Conservation (phyloP, 2,329 filamentous ascomycete genomes). For the Didymella arachidicola region DNA sequence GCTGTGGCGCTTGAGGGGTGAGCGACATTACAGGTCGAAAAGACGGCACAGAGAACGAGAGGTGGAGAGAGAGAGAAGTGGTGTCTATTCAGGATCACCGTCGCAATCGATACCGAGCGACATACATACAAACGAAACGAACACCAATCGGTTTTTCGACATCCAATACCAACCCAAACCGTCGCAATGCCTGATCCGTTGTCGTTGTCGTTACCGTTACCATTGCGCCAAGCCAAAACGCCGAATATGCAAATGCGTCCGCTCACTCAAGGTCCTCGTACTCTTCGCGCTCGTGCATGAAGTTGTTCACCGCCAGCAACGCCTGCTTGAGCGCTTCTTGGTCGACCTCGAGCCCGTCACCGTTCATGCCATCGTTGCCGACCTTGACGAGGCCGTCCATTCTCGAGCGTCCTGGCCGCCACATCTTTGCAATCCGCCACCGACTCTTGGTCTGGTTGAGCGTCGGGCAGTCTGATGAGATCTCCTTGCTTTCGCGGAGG, state of each 20-base stretch:
- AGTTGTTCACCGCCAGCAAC: slow-evolving; percentile 49
- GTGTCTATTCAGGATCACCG: slow-evolving; percentile 13
- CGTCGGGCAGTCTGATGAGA: slow-evolving; percentile 42
- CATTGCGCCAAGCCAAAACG: slow-evolving; percentile 33
- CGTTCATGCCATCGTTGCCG: slow-evolving; percentile 43
- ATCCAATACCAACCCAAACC: slow-evolving; percentile 23
- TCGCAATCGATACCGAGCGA: slow-evolving; percentile 28
- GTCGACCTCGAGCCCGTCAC: slow-evolving; percentile 45
- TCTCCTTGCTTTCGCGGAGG: slow-evolving; percentile 44
- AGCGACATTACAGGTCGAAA: slow-evolving; percentile 4
- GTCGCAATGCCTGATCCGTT: slow-evolving; percentile 30
- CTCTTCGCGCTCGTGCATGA: slow-evolving; percentile 49
- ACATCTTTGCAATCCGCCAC: slow-evolving; percentile 44
- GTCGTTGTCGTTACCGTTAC: slow-evolving; percentile 25
- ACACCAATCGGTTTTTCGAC: slow-evolving; percentile 21
- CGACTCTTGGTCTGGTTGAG: slow-evolving; percentile 42
- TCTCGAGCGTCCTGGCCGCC: slow-evolving; percentile 41
- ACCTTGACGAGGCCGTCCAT: slow-evolving; percentile 45
- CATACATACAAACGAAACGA: slow-evolving; percentile 31
- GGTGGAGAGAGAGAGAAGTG: slow-evolving; percentile 6
- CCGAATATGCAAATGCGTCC: slow-evolving; percentile 21
- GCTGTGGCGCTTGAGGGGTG: slow-evolving; percentile 30
- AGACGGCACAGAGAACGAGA: background rate
- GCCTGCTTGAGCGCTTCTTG: slow-evolving; percentile 45
- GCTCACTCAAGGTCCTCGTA: slow-evolving; percentile 29